Conservation (phyloP, 805 yeast species). For the Metschnikowia chrysomelidarum region DNA sequence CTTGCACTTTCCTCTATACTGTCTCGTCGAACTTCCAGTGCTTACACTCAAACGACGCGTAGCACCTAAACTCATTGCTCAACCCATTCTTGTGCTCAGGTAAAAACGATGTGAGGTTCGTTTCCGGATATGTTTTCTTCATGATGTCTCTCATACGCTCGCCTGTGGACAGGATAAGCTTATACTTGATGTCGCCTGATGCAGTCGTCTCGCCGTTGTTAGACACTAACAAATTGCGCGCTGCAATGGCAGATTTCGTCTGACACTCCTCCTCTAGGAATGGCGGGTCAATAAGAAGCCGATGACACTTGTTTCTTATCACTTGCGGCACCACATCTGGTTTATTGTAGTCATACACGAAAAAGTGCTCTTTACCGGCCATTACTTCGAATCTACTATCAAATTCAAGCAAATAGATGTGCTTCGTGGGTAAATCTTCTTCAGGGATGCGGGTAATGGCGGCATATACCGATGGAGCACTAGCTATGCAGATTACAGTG, state of each 20-base stretch:
- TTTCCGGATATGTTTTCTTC: conserved; percentile 58
- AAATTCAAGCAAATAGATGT: conserved; percentile 73
- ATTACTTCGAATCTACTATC: conserved; percentile 74
- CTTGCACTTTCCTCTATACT: conserved; percentile 2
- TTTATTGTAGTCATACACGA: conserved; percentile 69
- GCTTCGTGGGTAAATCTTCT: conserved; percentile 56
- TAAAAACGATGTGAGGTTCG: conserved; percentile 58
- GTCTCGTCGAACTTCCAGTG: conserved; percentile 56
- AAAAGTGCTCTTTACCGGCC: conserved; percentile 66
- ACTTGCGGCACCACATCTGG: conserved; percentile 62
- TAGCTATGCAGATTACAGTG: conserved; percentile 71
- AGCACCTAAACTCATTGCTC: conserved; percentile 85
- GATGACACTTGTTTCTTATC: conserved; percentile 60
- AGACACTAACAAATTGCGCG: conserved; percentile 51
- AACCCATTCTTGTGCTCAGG: conserved; percentile 86
- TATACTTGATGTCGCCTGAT: conserved; percentile 42
- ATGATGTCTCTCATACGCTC: conserved; percentile 79
- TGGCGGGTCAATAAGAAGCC: conserved; percentile 85
- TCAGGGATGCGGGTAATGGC: conserved; percentile 60
- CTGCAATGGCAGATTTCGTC: conserved; percentile 53
- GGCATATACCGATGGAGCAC: conserved; percentile 92
- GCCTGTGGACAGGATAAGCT: conserved; percentile 79
- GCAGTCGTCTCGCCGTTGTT: conserved; percentile 39
- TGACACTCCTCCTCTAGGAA: conserved; percentile 83
- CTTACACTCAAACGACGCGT: conserved; percentile 70